Evolutionary conservation across 1,284 basidiomycete species (phyloP), one percentile per base, ranked within the genome.

Genomic region (Thecaphora thlaspeos): DNA sequence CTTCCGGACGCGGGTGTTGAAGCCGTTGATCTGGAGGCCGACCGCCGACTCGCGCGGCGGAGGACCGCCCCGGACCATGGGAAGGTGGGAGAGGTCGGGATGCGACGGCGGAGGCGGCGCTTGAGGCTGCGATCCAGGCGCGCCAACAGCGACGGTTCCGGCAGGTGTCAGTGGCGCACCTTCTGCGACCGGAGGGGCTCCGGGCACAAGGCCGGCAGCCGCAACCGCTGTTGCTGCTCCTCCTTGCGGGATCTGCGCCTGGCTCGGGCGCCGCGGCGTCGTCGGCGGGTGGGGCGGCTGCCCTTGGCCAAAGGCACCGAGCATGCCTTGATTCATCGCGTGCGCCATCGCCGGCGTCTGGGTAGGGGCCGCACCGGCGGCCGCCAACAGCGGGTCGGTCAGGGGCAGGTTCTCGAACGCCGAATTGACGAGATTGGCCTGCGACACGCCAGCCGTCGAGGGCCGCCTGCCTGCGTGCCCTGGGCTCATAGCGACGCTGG

Each of bases 1-100:
- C 47, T 83, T 79, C 10, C 84, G 83, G 44, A 90, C 82, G 18
- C 82, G 81, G 7, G 88, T 90, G 46, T 85, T 83, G 32, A 82
- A 80, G 23, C 83, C 82, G 73, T 86, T 86, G 51, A 86, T 80
- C 9, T 81, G 80, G 14, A 80, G 82, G 69, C 67, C 71, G 26
- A 65, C 56, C 5, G 65, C 71, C 14, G 70, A 72, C 50, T 58
- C 51, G 18, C 62, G 51, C 0, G 68, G 73, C 0, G 78, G 79
- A 11, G 79, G 58, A 23, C 70, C 72, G 34, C 72, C 79, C 51
- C 58, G 80, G 50, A 60, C 80, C 47, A 76, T 65, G n/a, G 71
- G 70, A 26, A 58, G 55, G 48, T 59, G 53, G 48, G 61, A 51
- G 23, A 61, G 48, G 24, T 79, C 49, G 80, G 77, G 37, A 7